Evolutionary conservation across 257 asterid species (phyloP).

Genomic region (Echites panduratus): DNA sequence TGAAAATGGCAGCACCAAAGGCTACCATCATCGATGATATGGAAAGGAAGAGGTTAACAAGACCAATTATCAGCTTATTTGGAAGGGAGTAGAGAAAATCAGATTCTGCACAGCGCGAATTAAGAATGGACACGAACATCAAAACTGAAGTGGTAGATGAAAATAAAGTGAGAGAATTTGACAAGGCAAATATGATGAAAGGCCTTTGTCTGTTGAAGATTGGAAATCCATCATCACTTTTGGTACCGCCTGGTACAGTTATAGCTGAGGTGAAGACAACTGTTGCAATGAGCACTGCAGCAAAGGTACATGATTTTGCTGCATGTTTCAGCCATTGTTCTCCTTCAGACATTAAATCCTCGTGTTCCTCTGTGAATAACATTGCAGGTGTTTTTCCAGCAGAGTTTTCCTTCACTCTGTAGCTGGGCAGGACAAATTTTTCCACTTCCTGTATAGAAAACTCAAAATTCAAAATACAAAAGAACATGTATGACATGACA

Average conservation of each 20-base stretch:
- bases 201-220: conserved; percentile 12
- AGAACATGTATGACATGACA: background rate
- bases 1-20: conserved; percentile 15
- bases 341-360: conserved; percentile 23
- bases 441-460: conserved; percentile 31
- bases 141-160: conserved; percentile 21
- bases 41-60: conserved; percentile 12
- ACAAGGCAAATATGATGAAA: conserved; percentile 22
- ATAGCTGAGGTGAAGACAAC: conserved; percentile 36
- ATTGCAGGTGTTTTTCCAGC: conserved; percentile 25
- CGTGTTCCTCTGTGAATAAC: conserved; percentile 26
- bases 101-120: conserved; percentile 18
- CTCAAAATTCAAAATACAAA: background rate
- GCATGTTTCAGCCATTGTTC: conserved; percentile 40
- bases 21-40: conserved; percentile 17
- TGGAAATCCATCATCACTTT: conserved; percentile 21
- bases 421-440: conserved; percentile 22
- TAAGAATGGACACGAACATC: conserved; percentile 21
- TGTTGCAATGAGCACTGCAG: conserved; percentile 33
- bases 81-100: conserved; percentile 22
- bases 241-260: conserved; percentile 32
- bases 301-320: conserved; percentile 30
- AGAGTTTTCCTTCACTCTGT: conserved; percentile 20
- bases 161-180: conserved; percentile 32
- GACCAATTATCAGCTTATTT: conserved; percentile 19